Base-by-base conservation (phyloP, 441 rosid species). In the Pelargonium myrrhifolium region DNA sequence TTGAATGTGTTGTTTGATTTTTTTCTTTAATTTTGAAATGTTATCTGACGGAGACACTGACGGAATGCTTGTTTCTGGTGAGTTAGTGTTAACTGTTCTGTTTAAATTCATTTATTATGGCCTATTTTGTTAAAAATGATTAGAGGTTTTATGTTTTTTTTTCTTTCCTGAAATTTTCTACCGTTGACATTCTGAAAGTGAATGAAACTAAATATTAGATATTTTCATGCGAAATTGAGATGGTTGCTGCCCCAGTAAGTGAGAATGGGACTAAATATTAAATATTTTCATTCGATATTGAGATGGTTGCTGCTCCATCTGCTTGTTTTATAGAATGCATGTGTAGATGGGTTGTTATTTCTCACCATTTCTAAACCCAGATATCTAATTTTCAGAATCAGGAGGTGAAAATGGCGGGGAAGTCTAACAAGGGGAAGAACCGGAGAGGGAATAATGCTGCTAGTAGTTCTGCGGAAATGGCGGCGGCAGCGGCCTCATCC, bases 381-480 rank as follows among this genome's bases (percentile, higher is more conserved):
- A 22, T 58, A 20, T 21, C 2, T 20, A 9, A 15, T 49, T 15
- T 10, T 58, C 15, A 14, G 62, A 20, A 20, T 58, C 62, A 20
- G 31, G 68, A 24, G 47, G 74, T 69, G 43, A 71, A 81, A 73
- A 90, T 92, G 98, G 99, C 96, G 28, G 99, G 99, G 67, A 95
- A 89, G 77, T 90, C 96, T 64, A 90, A 77, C 80, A 95, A 79
- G 79, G 92, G 89, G 64, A 89, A 84, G 82, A 82, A 78, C 66
- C 77, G 86, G 72, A 86, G 83, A 73, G 87, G 72, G 18, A 78
- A 77, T n/a, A 67, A 14, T 67, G 64, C 81, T 22, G 71, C 80
- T 18, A 79, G 69, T 73, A 68, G 86, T 64, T 51, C 81, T 3
- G 87, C 72, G n/a, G 61, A 79, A 24, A 68, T 77, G 2, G 66